Base-by-base conservation (phyloP, 495 filamentous ascomycete genomes). In the Penicillium tannophilum region DNA sequence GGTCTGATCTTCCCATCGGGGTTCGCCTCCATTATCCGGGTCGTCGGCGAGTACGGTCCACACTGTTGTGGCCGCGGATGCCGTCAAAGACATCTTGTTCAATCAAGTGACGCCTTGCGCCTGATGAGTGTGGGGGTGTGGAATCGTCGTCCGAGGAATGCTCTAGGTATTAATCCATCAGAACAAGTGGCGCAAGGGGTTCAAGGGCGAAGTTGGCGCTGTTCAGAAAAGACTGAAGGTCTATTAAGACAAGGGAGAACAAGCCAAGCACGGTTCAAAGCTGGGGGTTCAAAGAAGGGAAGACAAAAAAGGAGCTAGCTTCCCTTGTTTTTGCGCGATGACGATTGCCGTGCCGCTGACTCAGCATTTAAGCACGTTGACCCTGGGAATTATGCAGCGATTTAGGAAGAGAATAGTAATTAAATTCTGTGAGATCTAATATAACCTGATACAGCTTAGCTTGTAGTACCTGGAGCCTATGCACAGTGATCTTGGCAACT, bases 1-100 rank as follows among this genome's bases (percentile, higher is more conserved):
- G 11, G 67, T 72, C 55, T 77, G 74, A 59, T 72, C 68, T 31
- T 50, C 62, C 76, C 73, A 77, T 43, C 51, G 65, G 31, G 60
- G 62, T 35, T 61, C 61, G 33, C 64, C 64, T n/a, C 56, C 65
- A 28, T 56, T 61, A 26, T 62, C 61, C 8, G 20, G 19, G 9
- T 41, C 56, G 30, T 68, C 62, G 24, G 54, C 62, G 28, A 67
- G 59, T 11, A 31, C 62, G 24, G 70, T 72, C 52, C 65, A 57
- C 50, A 72, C 44, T 20, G 73, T 60, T 16, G 63, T 54, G 12
- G 65, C 58, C 19, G 69, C 71, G 24, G 73, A 68, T 56, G 63
- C 52, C 26, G 70, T 71, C 9, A 72, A 45, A 53, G 75, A 76
- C 75, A 78, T 55, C 11, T 76, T 58, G 31, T 56, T 59, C 2